Base-by-base conservation (phyloP, 1,284 basidiomycete species). In the Omphalotus olearius region DNA sequence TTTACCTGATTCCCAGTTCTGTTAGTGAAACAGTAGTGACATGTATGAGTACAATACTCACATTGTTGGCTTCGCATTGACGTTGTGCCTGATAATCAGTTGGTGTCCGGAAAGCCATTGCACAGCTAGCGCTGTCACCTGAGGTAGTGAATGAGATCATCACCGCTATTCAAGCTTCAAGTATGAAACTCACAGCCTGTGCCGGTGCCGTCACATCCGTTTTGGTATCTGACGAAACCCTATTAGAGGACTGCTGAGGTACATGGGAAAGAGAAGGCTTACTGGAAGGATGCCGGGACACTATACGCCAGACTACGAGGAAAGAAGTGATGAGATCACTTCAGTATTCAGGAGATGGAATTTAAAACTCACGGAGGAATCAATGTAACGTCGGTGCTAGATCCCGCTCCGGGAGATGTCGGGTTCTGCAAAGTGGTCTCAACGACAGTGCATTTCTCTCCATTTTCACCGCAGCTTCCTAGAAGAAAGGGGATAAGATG, bases 301-400 rank as follows among this genome's bases (percentile, higher is more conserved):
- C 40, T 46, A 28, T 40, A 52, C 13, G 38, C 37, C 16, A 46
- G 50, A 17, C 50, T 51, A 33, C 2, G 14, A 28, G 14, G 20
- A 13, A 13, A 45, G 17, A 18, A 42, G 10, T n/a, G 5, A 41
- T 26, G 36, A 50, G 3, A 13, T 42, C 26, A 7, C 6, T 23
- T 30, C 42, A 23, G 23, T 10, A 28, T 41, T 14, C 26, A 18
- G 35, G 33, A 13, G 2, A 9, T 14, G 10, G 17, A 17, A 17
- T 11, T 18, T n/a, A 6, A 28, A 11, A 51, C 50, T 51, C 23
- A 51, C 50, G 50, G 50, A 28, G 50, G 28, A 18, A 52, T 52
- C 10, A 52, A 23, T 6, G 50, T 45, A 9, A 52, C 39, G 10
- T 52, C 50, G 25, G 28, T 26, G 23, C 50, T 52, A 10, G 50